These are phyloP conservation scores for Trifolium fragiferum DNA, from an alignment of 306 rosid species.

Conservation along the genomic window DNA sequence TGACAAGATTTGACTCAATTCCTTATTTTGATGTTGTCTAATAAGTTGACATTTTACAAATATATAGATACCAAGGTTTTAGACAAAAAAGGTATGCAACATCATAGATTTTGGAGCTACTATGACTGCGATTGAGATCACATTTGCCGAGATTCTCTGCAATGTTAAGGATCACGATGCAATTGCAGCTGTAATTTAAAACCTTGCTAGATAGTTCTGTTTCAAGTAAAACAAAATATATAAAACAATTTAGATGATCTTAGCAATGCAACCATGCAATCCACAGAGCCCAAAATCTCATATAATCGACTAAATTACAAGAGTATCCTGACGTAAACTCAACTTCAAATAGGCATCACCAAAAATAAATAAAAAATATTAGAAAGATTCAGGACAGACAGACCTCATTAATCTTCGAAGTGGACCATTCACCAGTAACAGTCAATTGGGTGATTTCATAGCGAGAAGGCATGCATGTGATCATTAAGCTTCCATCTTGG, in stretches of 20 bases:
- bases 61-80: not conserved
- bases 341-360: conserved; percentile 5
- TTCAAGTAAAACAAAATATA: not conserved
- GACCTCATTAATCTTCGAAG: conserved; percentile 59
- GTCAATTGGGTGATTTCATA: conserved; percentile 93
- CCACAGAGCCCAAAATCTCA: not conserved
- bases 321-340: not conserved
- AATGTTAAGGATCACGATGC: not conserved
- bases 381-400: conserved; percentile 1
- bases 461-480: conserved; percentile 91
- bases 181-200: not conserved
- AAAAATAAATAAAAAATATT: not conserved
- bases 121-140: not conserved
- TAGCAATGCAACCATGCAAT: conserved; percentile 14
- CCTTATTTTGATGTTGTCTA: conserved; percentile 3
- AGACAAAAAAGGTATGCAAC: not conserved
- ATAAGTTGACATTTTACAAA: not conserved
- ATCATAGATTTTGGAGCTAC: not conserved
- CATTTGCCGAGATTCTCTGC: not conserved
- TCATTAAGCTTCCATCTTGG: conserved; percentile 91
- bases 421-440: conserved; percentile 93
- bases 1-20: conserved; percentile 3
- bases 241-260: not conserved
- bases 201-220: not conserved
- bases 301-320: not conserved